phyloP scores from a whole-genome alignment of 1,284 basidiomycete species.

The Papiliotrema laurentii region DNA sequence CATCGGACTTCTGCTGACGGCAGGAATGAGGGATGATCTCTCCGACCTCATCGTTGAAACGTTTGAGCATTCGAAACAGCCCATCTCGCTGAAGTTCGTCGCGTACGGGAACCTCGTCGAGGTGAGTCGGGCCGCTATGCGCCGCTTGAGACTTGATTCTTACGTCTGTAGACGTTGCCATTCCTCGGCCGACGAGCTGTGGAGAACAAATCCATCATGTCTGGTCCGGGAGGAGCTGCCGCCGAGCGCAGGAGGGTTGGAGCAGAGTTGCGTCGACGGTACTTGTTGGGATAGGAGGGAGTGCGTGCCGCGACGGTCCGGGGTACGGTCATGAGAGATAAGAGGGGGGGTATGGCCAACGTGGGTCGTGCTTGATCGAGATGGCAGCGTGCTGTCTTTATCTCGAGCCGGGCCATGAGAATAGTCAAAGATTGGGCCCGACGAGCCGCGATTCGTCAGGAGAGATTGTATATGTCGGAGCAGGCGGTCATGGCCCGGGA shows the following conservation, averaged over 20 bases:
- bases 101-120: slow-evolving; percentile 73
- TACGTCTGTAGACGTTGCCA: slow-evolving; percentile 57
- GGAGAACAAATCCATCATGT: slow-evolving; percentile 67
- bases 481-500: no score
- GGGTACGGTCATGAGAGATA: no score
- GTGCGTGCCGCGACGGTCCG: no score
- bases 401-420: no score
- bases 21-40: slow-evolving; percentile 78
- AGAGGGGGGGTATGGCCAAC: no score
- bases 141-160: background rate
- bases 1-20: background rate
- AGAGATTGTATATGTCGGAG: no score
- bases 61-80: slow-evolving; percentile 55
- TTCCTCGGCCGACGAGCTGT: slow-evolving; percentile 68
- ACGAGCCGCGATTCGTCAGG: no score
- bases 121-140: slow-evolving; percentile 4
- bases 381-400: no score
- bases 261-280: background rate
- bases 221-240: slow-evolving; percentile 56
- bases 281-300: background rate
- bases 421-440: no score
- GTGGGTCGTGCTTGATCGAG: no score
- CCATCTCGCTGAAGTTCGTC: slow-evolving; percentile 77
- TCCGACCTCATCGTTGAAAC: slow-evolving; percentile 63
- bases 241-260: slow-evolving; percentile 3